Evolutionary conservation across 2,329 filamentous ascomycete genomes (phyloP), one percentile per base, ranked within the genome.

Genomic region (Penicillium sp.): DNA sequence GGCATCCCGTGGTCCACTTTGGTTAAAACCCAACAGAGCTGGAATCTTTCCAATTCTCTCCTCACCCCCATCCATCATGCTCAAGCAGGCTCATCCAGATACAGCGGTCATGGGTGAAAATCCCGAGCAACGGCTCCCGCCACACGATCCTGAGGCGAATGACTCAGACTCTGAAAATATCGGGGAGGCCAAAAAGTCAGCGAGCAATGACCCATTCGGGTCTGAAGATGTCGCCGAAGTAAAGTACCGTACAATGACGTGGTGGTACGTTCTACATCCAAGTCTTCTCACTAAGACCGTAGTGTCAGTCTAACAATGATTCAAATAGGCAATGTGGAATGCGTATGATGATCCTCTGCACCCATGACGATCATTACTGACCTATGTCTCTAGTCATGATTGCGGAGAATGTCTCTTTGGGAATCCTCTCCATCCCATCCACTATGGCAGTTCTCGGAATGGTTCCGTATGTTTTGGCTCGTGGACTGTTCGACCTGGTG

Each of bases 321-420:
- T 27, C 16, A 16, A 40, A 27, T 43, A 76, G 74, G 73, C 71
- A 78, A 59, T 68, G 68, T 43, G 71, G 71, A 57, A 67, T 76
- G 61, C 68, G 74, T 77, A 67, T 39, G 68, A 57, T 8, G 43
- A 54, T 36, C 36, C 34, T 46, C 43, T 47, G 11, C 47, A 36
- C 22, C 13, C 38, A 44, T 52, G 39, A 34, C 44, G 40, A 43
- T 11, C 22, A 16, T 14, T 24, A 39, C 47, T 49, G 50, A 51
- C 24, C 42, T 11, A 18, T 29, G 32, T 38, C 13, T 47, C 13
- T 47, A 71, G 75, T 83, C 49, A 83, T 84, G 78, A 76, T 84
- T 38, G 82, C 81, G 8, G 82, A 84, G 62, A 83, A 80, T n/a
- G 79, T 84, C 43, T 82, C 80, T 24, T 71, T 84, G 2, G 82